phyloP scores from a whole-genome alignment of 805 yeast genomes.

The Lachancea lanzarotensis region DNA sequence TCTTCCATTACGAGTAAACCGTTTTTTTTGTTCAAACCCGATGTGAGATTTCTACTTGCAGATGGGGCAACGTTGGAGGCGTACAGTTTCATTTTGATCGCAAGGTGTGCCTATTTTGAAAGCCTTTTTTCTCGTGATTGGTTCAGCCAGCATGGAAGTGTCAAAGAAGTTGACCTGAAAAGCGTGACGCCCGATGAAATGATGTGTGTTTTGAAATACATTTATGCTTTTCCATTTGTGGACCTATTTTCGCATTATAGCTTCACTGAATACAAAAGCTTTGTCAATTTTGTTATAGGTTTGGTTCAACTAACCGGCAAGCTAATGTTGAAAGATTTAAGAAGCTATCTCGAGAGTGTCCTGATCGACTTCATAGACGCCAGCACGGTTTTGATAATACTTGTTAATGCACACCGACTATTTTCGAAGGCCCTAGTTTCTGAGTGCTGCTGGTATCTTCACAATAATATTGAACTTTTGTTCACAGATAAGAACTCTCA shows the following conservation, averaged over 20 bases:
- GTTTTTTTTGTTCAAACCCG: conserved; percentile 20
- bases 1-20: not conserved
- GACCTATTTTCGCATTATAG: conserved; percentile 19
- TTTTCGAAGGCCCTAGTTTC: conserved; percentile 50
- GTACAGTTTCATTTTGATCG: conserved; percentile 47
- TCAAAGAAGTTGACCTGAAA: conserved; percentile 35
- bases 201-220: conserved; percentile 42
- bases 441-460: conserved; percentile 62
- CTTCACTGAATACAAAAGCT: conserved; percentile 8
- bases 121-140: conserved; percentile 51
- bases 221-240: conserved; percentile 44
- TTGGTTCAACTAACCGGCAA: conserved; percentile 58
- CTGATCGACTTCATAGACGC: conserved; percentile 49
- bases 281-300: conserved; percentile 39
- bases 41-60: conserved; percentile 40
- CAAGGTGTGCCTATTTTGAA: conserved; percentile 59
- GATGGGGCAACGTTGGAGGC: conserved; percentile 40
- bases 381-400: conserved; percentile 53
- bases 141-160: conserved; percentile 28
- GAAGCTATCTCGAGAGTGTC: conserved; percentile 53
- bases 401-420: conserved; percentile 47
- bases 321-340: conserved; percentile 51
- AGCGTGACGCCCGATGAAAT: conserved; percentile 38
- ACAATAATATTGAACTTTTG: conserved; percentile 55
- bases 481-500: conserved; percentile 43